Evolutionary conservation across 2,329 filamentous ascomycete species (phyloP), one percentile per base, ranked within the genome.

Genomic region (Chaetothyriales sp.): DNA sequence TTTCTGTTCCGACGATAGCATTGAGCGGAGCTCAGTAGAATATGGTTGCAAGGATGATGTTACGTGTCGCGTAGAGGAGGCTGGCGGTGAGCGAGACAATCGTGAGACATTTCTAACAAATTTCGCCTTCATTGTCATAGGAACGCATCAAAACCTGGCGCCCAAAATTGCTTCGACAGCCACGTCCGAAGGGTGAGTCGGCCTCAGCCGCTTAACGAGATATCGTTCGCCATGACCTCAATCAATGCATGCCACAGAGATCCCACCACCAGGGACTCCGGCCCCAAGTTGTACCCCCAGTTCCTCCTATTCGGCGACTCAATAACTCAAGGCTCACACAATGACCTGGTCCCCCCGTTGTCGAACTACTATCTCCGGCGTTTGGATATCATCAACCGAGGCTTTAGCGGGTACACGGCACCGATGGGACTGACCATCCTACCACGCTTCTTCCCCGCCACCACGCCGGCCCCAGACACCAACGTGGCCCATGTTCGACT

Each of bases 241-340:
- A 40, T 15, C 5, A 13, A 40, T 15, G 15, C 15, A 33, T 15
- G n/a, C 18, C 22, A 52, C 37, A 43, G 37, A 47, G 82, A 82
- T 56, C 84, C 81, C 55, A 74, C 67, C 68, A 83, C 70, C 15
- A 15, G 33, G 33, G 55, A 75, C 76, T 28, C 77, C 74, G 61
- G 65, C 67, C 47, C 61, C 60, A 47, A 64, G 51, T 20, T 56
- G 10, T 85, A 85, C 62, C 81, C 83, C 47, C 86, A 89, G 63
- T 74, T 89, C 60, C 73, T 97, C 56, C 79, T 97, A 20, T 85
- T 97, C 56, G 90, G 90, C 51, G 92, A 97, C 70, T 94, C 87
- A 29, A 83, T 97, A 56, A 83, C 90, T 47, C 82, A 97, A 63
- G 73, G 76, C 44, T 77, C 81, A 1, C 77, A 77, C 57, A 73